phyloP scores from a whole-genome alignment of 495 filamentous ascomycete genomes.

The Extremus antarcticus region DNA sequence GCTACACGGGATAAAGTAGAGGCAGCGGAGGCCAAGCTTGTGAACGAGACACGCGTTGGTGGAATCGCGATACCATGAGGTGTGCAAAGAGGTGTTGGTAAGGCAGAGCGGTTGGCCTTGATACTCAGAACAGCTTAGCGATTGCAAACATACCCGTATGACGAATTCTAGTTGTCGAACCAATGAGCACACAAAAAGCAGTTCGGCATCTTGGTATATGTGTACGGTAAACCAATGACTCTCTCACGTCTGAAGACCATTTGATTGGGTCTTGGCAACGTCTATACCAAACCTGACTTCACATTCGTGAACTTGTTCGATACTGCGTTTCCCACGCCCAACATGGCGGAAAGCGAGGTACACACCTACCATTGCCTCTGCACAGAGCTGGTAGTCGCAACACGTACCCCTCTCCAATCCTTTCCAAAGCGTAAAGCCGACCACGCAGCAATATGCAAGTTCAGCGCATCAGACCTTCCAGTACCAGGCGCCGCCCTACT shows the following conservation, averaged over 20 bases:
- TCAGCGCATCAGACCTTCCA: conserved; percentile 26
- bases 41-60: not conserved
- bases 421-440: conserved; percentile 42
- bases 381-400: conserved; percentile 58
- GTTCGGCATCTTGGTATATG: no score
- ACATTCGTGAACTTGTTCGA: not conserved
- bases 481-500: conserved; percentile 24
- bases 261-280: not conserved
- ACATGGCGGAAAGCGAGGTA: conserved; percentile 24
- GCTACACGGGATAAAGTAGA: conserved; percentile 21
- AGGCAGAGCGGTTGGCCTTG: not conserved
- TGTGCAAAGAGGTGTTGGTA: not conserved
- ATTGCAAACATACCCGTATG: no score
- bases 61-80: not conserved
- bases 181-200: no score
- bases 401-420: conserved; percentile 41
- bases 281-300: not conserved
- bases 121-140: no score
- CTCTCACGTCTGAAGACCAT: not conserved
- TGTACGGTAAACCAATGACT: not conserved
- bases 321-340: not conserved
- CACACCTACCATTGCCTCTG: conserved; percentile 69
- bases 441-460: conserved; percentile 33
- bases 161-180: no score
- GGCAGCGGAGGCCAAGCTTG: not conserved